Evolutionary conservation across 805 yeast genomes (phyloP).

Genomic region (Hanseniaspora nectarophila): DNA sequence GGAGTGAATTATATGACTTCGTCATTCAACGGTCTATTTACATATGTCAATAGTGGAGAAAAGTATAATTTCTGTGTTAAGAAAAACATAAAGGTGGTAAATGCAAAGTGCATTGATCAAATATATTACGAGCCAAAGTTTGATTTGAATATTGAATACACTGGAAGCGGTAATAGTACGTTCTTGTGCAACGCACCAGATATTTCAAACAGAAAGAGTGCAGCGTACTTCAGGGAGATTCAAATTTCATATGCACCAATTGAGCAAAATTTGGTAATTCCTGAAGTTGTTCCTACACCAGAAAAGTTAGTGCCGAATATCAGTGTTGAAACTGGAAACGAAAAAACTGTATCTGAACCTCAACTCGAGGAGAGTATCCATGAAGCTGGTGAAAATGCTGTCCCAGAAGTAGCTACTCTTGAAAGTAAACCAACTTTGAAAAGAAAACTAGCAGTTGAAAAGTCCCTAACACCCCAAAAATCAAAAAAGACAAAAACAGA

Average conservation of each 20-base stretch:
- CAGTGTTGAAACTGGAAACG: background rate
- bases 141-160: background rate
- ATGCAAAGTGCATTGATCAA: background rate
- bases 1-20: background rate
- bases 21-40: background rate
- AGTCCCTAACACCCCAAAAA: background rate
- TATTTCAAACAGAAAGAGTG: background rate
- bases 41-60: background rate
- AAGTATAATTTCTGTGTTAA: slow-evolving; percentile 2
- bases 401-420: background rate
- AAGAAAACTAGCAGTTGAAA: background rate
- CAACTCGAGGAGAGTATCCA: too few species aligned
- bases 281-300: too few species aligned
- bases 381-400: background rate
- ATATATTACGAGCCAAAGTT: background rate
- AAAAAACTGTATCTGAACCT: background rate
- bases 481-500: background rate
- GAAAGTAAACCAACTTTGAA: background rate
- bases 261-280: too few species aligned
- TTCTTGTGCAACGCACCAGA: background rate
- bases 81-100: background rate
- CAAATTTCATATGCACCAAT: background rate
- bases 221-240: background rate
- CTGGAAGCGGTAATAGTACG: background rate
- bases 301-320: background rate